A percentile compares a stretch with the other conserved stretches of the same genome.
phyloP scores from a whole-genome alignment of 148 eudicot genomes.

The Silene conica region DNA sequence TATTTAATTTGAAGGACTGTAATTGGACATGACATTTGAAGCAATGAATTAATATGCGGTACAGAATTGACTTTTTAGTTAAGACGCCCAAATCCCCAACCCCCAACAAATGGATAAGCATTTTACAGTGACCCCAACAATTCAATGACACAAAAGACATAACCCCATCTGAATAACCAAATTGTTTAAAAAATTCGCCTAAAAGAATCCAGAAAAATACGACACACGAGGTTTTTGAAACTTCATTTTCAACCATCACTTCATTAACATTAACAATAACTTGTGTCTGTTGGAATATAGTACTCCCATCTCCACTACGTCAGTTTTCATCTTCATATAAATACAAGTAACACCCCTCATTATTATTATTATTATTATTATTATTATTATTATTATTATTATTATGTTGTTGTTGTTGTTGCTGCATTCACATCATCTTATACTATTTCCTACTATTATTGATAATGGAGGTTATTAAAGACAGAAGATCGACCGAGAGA shows the following conservation, averaged over 20 bases:
- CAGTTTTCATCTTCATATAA: not conserved
- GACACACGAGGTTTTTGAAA: slow-evolving; percentile 22
- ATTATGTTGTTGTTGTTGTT: no score
- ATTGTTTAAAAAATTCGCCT: not conserved
- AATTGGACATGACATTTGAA: not conserved
- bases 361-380: not conserved
- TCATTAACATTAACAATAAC: slow-evolving; percentile 12
- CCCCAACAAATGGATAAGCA: slow-evolving; percentile 1
- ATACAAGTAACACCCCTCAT: not conserved
- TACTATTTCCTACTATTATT: not conserved
- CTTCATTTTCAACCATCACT: slow-evolving; percentile 27
- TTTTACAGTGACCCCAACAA: not conserved
- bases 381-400: not conserved
- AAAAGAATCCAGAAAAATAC: slow-evolving; percentile 20
- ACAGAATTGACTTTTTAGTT: slow-evolving; percentile 13
- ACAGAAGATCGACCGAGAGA: not conserved
- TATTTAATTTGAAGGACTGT: no score
- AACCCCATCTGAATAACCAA: slow-evolving; percentile 5
- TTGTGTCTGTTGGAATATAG: slow-evolving; percentile 20
- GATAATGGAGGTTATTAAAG: slow-evolving; percentile 18
- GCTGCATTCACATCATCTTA: not conserved
- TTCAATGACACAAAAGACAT: slow-evolving; percentile 4
- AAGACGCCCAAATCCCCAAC: not conserved
- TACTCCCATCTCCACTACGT: no score
- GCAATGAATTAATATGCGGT: not conserved